Evolutionary conservation across 1,284 basidiomycete genomes (phyloP).

Genomic region (Irpex rosettiformis): DNA sequence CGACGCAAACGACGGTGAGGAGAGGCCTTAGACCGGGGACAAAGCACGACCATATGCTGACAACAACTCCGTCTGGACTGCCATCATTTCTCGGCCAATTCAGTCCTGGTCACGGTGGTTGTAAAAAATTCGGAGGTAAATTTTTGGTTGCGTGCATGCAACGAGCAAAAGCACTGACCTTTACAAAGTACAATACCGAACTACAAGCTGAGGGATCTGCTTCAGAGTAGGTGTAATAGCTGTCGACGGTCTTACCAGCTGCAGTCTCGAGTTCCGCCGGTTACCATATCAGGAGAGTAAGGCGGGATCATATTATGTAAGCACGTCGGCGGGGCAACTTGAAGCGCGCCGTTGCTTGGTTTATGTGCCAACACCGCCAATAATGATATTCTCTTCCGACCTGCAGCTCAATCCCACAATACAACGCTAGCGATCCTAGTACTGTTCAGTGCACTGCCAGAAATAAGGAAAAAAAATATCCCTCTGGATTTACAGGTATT

Average conservation of each 20-base stretch:
- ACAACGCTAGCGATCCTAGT: too few relatives aligned
- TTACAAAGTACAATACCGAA: neutral
- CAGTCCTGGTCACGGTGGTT: neutral
- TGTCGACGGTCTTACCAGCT: neutral
- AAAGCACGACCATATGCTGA: neutral
- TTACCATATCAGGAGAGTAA: neutral
- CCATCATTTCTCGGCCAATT: neutral
- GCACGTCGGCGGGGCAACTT: too few relatives aligned
- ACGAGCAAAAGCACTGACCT: neutral
- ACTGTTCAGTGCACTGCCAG: too few relatives aligned
- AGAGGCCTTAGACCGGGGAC: neutral
- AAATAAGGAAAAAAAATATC: too few relatives aligned
- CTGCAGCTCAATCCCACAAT: neutral
- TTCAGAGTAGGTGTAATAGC: neutral
- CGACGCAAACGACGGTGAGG: neutral
- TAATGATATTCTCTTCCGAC: neutral
- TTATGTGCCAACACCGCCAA: neutral
- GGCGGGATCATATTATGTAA: neutral
- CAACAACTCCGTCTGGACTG: neutral
- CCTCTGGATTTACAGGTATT: too few relatives aligned
- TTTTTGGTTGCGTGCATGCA: too few relatives aligned
- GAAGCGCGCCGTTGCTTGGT: neutral
- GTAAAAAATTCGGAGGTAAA: neutral
- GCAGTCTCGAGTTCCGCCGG: too few relatives aligned
- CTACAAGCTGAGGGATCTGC: neutral